Evolutionary conservation across 2,329 filamentous ascomycete genomes (phyloP).

Genomic region (Sphaerulina vaccinii): DNA sequence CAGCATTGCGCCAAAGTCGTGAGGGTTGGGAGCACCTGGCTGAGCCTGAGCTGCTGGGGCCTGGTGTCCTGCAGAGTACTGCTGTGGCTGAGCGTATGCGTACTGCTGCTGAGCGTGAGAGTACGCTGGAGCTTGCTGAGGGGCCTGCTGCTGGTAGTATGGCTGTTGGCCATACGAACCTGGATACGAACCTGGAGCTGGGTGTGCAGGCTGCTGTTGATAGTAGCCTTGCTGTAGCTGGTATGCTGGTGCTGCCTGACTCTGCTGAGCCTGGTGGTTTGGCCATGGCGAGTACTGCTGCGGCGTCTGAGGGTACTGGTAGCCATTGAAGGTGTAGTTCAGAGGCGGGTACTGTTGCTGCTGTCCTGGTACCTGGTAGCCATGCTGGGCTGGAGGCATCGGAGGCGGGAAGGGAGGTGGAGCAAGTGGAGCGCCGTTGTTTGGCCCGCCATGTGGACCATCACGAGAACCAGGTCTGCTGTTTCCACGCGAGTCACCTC

Average conservation of each 20-base stretch:
- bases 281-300: background rate
- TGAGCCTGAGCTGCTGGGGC: too few relatives aligned
- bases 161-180: background rate
- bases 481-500: background rate
- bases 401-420: too few relatives aligned
- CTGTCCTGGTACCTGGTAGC: background rate
- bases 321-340: too few relatives aligned
- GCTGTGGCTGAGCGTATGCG: background rate
- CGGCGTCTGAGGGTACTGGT: background rate
- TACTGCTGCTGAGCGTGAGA: background rate
- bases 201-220: background rate
- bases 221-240: background rate
- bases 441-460: background rate
- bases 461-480: background rate
- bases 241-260: too few relatives aligned
- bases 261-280: too few relatives aligned
- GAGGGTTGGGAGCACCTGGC: too few relatives aligned
- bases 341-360: constrained; percentile 50
- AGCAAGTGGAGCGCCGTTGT: too few relatives aligned
- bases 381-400: too few relatives aligned
- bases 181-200: background rate
- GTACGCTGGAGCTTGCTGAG: background rate
- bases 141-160: background rate
- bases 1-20: too few relatives aligned
- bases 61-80: background rate